A percentile compares a stretch with the other conserved stretches of the same genome.
phyloP scores from a whole-genome alignment of 2,329 filamentous ascomycete genomes.

The Taxawa tesnikishii region DNA sequence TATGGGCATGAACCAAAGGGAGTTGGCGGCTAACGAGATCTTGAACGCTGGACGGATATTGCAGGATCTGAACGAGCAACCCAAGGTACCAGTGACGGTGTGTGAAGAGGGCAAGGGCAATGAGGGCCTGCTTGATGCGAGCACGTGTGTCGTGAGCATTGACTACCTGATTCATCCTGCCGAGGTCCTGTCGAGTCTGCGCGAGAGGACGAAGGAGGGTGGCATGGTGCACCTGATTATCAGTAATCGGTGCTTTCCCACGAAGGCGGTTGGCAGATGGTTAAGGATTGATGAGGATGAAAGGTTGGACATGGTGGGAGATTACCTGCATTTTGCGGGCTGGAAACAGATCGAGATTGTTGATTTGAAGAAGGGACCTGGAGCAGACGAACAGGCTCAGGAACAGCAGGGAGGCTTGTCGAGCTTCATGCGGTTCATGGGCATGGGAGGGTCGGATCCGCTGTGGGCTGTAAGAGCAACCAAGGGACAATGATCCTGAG shows the following conservation, averaged over 20 bases:
- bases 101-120: conserved; percentile 4
- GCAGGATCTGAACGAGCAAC: conserved; percentile 33
- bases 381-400: conserved; percentile 4
- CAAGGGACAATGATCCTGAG: too few species aligned
- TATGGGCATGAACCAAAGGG: conserved; percentile 35
- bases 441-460: conserved; percentile 25
- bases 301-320: conserved; percentile 37
- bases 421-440: conserved; percentile 19
- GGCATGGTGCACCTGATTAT: conserved; percentile 39
- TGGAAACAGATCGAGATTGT: conserved; percentile 42
- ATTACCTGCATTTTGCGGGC: conserved; percentile 38
- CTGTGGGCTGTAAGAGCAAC: conserved; percentile 31
- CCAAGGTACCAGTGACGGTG: conserved; percentile 15
- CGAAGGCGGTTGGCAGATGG: conserved; percentile 38
- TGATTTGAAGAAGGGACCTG: conserved; percentile 23
- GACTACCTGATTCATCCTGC: conserved; percentile 39
- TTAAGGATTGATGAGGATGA: conserved; percentile 31
- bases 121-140: conserved; percentile 25
- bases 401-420: conserved; percentile 12
- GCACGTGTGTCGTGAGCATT: conserved; percentile 39
- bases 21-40: conserved; percentile 30
- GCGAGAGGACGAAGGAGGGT: conserved; percentile 25
- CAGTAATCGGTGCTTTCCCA: conserved; percentile 40
- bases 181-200: conserved; percentile 30
- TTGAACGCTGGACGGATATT: conserved; percentile 20